Conservation (phyloP, 2,329 filamentous ascomycete genomes). For the Hypoxylon sp. region DNA sequence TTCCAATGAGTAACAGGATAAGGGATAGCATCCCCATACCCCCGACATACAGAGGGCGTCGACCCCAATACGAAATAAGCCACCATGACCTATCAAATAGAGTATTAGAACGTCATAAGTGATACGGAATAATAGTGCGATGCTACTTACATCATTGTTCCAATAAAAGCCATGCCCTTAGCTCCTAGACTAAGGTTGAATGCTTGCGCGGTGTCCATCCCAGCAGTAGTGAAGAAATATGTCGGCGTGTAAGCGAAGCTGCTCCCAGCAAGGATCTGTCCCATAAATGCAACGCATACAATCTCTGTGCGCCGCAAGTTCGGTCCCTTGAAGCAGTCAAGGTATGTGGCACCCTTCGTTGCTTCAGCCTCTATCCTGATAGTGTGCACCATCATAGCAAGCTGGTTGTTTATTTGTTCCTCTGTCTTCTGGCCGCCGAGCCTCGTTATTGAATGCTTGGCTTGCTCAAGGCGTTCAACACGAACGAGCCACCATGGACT, state of each 20-base stretch:
- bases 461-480: conserved; percentile 56
- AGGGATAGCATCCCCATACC: conserved; percentile 58
- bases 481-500: conserved; percentile 64
- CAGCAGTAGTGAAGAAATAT: conserved; percentile 58
- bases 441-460: conserved; percentile 55
- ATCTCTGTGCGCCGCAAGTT: conserved; percentile 64
- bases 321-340: conserved; percentile 63
- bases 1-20: conserved; percentile 58
- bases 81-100: conserved; percentile 61
- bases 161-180: conserved; percentile 57
- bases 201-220: conserved; percentile 52
- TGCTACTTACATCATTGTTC: conserved; percentile 59
- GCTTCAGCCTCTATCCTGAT: conserved; percentile 61
- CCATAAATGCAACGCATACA: conserved; percentile 57
- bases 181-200: conserved; percentile 55
- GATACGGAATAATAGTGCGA: conserved; percentile 40
- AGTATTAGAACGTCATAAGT: conserved; percentile 27
- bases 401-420: conserved; percentile 56
- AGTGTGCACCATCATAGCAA: conserved; percentile 63
- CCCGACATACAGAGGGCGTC: conserved; percentile 58
- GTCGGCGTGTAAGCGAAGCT: conserved; percentile 59
- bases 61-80: conserved; percentile 57
- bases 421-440: conserved; percentile 53
- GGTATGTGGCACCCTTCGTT: conserved; percentile 60
- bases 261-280: conserved; percentile 55